Percentiles rank a stretch among this genome's conserved stretches.
These are phyloP conservation scores for Daldinia bambusicola DNA, from an alignment of 495 filamentous ascomycete genomes.

Conservation along the genomic window DNA sequence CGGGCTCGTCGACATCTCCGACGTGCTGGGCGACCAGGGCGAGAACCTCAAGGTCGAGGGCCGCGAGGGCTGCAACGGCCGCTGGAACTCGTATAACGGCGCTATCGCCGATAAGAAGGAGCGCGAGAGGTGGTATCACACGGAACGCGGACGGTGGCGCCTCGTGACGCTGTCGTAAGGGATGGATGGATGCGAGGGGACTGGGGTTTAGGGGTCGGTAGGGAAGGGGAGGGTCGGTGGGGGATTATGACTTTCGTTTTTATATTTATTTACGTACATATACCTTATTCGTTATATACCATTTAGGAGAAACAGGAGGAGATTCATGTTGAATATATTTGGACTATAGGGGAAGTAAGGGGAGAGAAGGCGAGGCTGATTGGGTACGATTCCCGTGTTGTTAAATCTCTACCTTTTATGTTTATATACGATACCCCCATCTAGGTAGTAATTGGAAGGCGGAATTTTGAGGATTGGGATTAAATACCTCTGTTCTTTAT, in stretches of 20 bases:
- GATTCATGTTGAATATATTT: background rate
- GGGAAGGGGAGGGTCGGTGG: too few species aligned
- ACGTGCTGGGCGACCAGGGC: slow-evolving; percentile 59
- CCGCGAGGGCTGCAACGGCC: slow-evolving; percentile 62
- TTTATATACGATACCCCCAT: slow-evolving; percentile 10
- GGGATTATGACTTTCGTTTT: slow-evolving; percentile 9
- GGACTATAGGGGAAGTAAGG: background rate
- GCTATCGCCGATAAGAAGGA: slow-evolving; percentile 58
- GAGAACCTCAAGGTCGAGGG: slow-evolving; percentile 50
- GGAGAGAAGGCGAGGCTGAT: background rate
- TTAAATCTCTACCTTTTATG: background rate
- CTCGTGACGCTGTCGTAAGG: slow-evolving; percentile 48
- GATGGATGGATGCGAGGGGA: too few species aligned
- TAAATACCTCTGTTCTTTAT: background rate
- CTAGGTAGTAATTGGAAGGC: slow-evolving; percentile 1
- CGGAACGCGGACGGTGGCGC: slow-evolving; percentile 59
- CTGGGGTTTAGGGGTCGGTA: too few species aligned
- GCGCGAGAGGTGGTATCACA: slow-evolving; percentile 61
- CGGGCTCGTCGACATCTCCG: slow-evolving; percentile 64
- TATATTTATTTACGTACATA: slow-evolving; percentile 28
- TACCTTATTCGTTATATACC: slow-evolving; percentile 9
- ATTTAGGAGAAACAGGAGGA: slow-evolving; percentile 7
- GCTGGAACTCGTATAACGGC: slow-evolving; percentile 62
- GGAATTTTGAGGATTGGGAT: background rate
- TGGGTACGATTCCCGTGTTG: background rate